Conservation (phyloP, 2,329 filamentous ascomycete species). For the Alternaria metachromatica region DNA sequence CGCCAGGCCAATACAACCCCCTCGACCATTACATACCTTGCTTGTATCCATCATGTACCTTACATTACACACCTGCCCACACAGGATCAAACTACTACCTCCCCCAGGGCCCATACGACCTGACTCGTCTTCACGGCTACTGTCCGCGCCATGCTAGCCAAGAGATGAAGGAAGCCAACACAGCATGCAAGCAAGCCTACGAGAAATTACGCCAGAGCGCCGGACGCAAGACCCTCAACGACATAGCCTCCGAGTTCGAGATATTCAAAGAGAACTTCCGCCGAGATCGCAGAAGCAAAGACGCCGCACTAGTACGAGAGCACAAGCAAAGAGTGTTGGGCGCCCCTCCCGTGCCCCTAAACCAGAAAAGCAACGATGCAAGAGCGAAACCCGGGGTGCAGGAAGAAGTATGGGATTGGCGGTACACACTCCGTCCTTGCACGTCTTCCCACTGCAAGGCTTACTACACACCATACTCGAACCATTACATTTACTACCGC, state of each 20-base stretch:
- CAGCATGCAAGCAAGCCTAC: constrained; percentile 31
- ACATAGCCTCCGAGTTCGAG: constrained; percentile 39
- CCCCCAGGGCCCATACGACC: constrained; percentile 35
- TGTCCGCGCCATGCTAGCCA: constrained; percentile 36
- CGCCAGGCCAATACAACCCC: constrained; percentile 35
- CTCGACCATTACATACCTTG: constrained; percentile 43
- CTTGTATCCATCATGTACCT: constrained; percentile 27
- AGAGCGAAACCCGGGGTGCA: not conserved
- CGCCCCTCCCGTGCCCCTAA: not conserved
- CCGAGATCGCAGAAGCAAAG: constrained; percentile 17
- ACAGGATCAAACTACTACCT: constrained; percentile 39
- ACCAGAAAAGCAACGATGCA: not conserved
- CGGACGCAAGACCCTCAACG: constrained; percentile 39
- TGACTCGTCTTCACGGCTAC: constrained; percentile 34
- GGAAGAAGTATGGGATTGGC: constrained; percentile 32
- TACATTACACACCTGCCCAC: constrained; percentile 32
- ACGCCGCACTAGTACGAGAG: constrained; percentile 14
- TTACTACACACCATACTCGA: constrained; percentile 36
- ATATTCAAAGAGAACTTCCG: constrained; percentile 23
- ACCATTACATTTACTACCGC: constrained; percentile 34
- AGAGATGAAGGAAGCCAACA: constrained; percentile 36
- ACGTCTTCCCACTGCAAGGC: constrained; percentile 26
- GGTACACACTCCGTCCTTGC: constrained; percentile 35
- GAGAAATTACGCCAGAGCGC: constrained; percentile 42
- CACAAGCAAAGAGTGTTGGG: constrained; percentile 26